Conservation (phyloP, 306 rosid species). For the Hippophae rhamnoides region DNA sequence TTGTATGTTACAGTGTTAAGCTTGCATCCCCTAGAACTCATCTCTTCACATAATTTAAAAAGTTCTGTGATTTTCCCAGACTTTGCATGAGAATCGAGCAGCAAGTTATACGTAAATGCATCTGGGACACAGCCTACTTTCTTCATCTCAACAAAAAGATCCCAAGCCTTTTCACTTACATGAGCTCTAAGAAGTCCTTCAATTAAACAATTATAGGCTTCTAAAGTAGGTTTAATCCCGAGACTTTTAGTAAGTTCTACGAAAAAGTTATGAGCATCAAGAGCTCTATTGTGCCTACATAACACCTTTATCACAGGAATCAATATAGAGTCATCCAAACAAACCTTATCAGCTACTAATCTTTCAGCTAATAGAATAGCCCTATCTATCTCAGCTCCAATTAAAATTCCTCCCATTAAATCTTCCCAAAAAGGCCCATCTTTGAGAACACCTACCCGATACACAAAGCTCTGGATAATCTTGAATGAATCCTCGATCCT, state of each 20-base stretch:
- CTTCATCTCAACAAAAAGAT: conserved; percentile 75
- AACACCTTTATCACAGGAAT: conserved; percentile 53
- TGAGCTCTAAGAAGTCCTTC: conserved; percentile 58
- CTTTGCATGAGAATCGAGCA: conserved; percentile 69
- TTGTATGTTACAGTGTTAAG: conserved; percentile 77
- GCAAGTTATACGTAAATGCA: conserved; percentile 78
- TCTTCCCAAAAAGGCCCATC: conserved; percentile 63
- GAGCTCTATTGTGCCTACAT: conserved; percentile 47
- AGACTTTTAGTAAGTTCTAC: conserved; percentile 50
- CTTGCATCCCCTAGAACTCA: conserved; percentile 61
- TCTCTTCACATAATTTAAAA: conserved; percentile 56
- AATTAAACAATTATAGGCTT: conserved; percentile 66
- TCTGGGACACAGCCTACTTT: conserved; percentile 55
- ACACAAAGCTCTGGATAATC: conserved; percentile 42
- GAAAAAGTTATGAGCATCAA: conserved; percentile 61
- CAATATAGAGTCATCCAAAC: conserved; percentile 52
- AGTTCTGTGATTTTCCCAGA: conserved; percentile 59
- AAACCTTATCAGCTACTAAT: conserved; percentile 40
- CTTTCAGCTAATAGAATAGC: conserved; percentile 62
- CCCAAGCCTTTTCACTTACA: conserved; percentile 43
- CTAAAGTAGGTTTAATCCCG: conserved; percentile 54
- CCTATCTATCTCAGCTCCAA: conserved; percentile 47
- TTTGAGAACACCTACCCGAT: conserved; percentile 28
- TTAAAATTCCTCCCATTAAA: conserved; percentile 60
- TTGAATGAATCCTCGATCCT: conserved; percentile 52